Evolutionary conservation across 345 rosid genomes (phyloP).

Genomic region (Salix suchowensis): DNA sequence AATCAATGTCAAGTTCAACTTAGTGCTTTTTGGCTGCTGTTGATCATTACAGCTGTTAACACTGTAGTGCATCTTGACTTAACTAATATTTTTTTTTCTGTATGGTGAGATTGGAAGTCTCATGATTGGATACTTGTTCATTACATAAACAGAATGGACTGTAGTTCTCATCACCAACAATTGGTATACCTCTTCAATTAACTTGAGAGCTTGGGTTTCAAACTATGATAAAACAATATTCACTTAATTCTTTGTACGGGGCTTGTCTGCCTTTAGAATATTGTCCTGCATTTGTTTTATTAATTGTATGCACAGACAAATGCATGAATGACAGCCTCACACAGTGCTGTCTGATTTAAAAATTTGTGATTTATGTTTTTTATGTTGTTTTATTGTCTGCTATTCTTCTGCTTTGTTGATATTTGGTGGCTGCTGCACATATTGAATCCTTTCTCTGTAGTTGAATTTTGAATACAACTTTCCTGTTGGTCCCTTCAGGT

Average conservation of each 20-base stretch:
- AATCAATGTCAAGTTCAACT: neutral
- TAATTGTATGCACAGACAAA: neutral
- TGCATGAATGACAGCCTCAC: neutral
- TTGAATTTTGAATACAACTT: neutral
- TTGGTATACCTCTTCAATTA: neutral
- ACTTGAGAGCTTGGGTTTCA: neutral
- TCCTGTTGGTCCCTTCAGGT: neutral
- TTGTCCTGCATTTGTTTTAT: neutral
- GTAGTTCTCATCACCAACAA: neutral
- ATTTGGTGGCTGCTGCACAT: neutral
- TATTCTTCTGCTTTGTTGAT: neutral
- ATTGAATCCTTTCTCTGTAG: neutral
- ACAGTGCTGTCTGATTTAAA: neutral
- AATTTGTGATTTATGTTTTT: neutral
- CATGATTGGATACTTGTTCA: neutral
- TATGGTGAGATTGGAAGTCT: neutral
- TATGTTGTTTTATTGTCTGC: neutral
- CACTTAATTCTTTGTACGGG: neutral
- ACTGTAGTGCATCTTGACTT: neutral
- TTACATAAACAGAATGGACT: neutral
- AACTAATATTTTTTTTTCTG: neutral
- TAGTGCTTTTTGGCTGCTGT: neutral
- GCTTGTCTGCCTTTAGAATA: neutral
- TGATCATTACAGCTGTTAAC: neutral
- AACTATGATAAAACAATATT: neutral